Conservation (phyloP, 768 basidiomycete species). For the Mrakia blollopis region DNA sequence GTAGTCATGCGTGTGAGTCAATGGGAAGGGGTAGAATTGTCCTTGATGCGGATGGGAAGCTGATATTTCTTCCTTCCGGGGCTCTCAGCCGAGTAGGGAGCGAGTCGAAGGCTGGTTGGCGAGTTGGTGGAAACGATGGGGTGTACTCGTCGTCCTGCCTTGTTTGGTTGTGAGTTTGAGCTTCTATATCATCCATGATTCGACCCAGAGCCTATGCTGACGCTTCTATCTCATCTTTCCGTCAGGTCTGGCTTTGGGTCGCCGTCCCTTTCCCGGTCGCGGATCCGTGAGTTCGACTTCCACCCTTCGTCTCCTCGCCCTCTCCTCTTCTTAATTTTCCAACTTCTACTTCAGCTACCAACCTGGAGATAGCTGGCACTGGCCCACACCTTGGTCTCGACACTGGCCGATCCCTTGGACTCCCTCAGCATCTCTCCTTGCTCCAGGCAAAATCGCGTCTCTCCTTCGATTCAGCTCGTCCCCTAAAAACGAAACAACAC, state of each 20-base stretch:
- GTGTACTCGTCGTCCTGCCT: constrained; percentile 45
- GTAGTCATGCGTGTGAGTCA: constrained; percentile 10
- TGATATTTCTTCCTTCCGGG: not conserved
- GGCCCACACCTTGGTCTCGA: constrained; percentile 22
- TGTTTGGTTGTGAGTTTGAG: constrained; percentile 43
- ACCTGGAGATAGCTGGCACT: constrained; percentile 20
- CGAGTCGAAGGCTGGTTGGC: constrained; percentile 45
- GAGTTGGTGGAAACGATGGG: constrained; percentile 47
- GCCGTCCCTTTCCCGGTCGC: constrained; percentile 47
- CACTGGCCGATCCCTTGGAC: constrained; percentile 23
- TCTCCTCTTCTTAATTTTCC: not conserved
- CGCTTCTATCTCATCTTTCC: not conserved
- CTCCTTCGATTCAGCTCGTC: not conserved
- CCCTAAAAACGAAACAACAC: not conserved
- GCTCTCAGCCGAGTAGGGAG: constrained; percentile 41
- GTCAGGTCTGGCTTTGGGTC: constrained; percentile 48
- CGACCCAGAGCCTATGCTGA: not conserved
- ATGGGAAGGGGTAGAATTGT: not conserved
- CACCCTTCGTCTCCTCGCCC: not conserved
- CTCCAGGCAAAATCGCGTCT: not conserved
- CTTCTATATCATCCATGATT: not conserved
- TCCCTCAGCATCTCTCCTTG: not conserved
- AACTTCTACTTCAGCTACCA: not conserved
- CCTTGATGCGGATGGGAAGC: not conserved
- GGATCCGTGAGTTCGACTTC: constrained; percentile 42